phyloP scores from a whole-genome alignment of 1,284 basidiomycete genomes.

The Athelia sp. region DNA sequence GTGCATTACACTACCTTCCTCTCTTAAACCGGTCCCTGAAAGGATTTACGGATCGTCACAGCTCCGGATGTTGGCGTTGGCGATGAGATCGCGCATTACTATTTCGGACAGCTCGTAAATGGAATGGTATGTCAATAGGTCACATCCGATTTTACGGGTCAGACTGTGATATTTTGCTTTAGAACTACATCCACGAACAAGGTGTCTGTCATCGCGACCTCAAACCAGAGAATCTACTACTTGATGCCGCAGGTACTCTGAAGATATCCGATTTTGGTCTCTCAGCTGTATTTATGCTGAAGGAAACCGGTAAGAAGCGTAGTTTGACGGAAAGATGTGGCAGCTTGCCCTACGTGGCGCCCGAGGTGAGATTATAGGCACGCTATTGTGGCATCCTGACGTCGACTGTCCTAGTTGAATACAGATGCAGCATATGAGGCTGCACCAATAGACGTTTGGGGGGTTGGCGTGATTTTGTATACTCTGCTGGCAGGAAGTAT shows the following conservation, averaged over 20 bases:
- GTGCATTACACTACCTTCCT: conserved; percentile 35
- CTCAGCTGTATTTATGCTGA: conserved; percentile 88
- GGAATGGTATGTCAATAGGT: conserved; percentile 54
- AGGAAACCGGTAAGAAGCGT: conserved; percentile 74
- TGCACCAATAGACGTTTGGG: conserved; percentile 95
- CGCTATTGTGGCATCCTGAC: background rate
- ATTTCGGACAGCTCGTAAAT: conserved; percentile 84
- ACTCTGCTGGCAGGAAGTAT: conserved; percentile 88
- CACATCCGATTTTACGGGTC: conserved; percentile 1
- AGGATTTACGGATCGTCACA: conserved; percentile 27
- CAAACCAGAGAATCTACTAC: conserved; percentile 92
- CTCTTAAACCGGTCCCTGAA: conserved; percentile 2
- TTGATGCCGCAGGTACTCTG: conserved; percentile 74
- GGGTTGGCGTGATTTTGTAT: conserved; percentile 93
- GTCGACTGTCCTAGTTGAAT: conserved; percentile 36
- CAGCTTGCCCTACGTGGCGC: conserved; percentile 92
- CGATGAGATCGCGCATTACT: conserved; percentile 87
- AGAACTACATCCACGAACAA: conserved; percentile 83
- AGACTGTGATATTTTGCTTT: conserved; percentile 10
- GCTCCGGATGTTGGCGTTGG: conserved; percentile 86
- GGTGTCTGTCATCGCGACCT: conserved; percentile 96
- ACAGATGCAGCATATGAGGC: conserved; percentile 70
- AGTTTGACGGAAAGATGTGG: conserved; percentile 81
- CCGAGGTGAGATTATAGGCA: conserved; percentile 57
- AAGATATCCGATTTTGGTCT: conserved; percentile 97